phyloP scores from a whole-genome alignment of 2,329 filamentous ascomycete genomes.

The Monilinia aucupariae region DNA sequence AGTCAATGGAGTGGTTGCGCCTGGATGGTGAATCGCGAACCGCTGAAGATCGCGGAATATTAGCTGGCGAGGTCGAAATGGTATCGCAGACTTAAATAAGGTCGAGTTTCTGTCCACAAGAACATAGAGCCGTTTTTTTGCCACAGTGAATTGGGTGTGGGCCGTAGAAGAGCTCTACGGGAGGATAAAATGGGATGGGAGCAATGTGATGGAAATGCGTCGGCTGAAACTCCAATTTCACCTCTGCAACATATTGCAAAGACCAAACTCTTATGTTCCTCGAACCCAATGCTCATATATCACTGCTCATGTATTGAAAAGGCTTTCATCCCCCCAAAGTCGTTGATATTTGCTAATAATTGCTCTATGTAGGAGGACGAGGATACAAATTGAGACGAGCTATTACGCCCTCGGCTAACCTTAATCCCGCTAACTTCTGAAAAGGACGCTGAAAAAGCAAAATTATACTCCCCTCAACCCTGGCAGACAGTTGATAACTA shows the following conservation, averaged over 20 bases:
- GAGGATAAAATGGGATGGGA: slow-evolving; percentile 11
- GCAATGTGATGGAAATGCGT: slow-evolving; percentile 12
- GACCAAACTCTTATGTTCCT: slow-evolving; percentile 14
- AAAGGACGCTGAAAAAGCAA: slow-evolving; percentile 15
- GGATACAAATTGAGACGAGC: slow-evolving; percentile 23
- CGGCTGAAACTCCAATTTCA: slow-evolving; percentile 21
- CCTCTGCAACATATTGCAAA: slow-evolving; percentile 25
- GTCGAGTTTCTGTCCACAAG: slow-evolving; percentile 17
- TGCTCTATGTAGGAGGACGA: slow-evolving; percentile 29
- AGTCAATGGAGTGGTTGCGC: slow-evolving; percentile 22
- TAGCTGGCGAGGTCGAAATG: slow-evolving; percentile 13
- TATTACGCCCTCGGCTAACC: slow-evolving; percentile 17
- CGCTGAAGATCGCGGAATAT: slow-evolving; percentile 17
- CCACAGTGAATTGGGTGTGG: slow-evolving; percentile 23
- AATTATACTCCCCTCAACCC: slow-evolving; percentile 10
- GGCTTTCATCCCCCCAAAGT: slow-evolving; percentile 24
- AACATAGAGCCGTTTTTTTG: slow-evolving; percentile 26
- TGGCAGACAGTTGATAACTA: slow-evolving; percentile 14
- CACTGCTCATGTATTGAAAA: slow-evolving; percentile 27
- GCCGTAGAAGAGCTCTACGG: slow-evolving; percentile 17
- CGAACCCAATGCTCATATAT: slow-evolving; percentile 25
- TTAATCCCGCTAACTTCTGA: slow-evolving; percentile 25
- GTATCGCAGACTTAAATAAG: slow-evolving; percentile 3
- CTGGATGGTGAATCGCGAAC: slow-evolving; percentile 15
- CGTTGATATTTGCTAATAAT: slow-evolving; percentile 29